Evolutionary conservation across 495 filamentous ascomycete genomes (phyloP).

Genomic region (Aspergillus biplanus): DNA sequence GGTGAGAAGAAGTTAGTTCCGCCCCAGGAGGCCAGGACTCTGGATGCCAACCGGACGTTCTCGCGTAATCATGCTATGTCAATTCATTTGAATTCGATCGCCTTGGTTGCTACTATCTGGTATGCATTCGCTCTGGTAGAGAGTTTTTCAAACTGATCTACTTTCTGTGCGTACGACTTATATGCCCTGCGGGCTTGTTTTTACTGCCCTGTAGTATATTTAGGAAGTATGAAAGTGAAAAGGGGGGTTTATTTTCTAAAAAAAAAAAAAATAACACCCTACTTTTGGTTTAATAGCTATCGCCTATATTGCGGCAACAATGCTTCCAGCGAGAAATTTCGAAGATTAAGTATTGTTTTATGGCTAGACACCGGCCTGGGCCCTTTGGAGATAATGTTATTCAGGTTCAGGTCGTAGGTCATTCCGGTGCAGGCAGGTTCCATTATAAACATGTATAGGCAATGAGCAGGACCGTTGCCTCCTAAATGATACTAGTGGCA

Average conservation of each 20-base stretch:
- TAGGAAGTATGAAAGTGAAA: too few species aligned
- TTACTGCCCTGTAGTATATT: too few species aligned
- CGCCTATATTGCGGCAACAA: background rate
- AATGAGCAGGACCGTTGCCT: too few species aligned
- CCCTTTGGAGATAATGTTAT: background rate
- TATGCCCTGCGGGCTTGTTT: background rate
- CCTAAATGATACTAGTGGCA: too few species aligned
- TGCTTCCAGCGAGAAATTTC: background rate
- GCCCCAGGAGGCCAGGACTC: background rate
- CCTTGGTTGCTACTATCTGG: constrained; percentile 51
- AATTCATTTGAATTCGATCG: constrained; percentile 59
- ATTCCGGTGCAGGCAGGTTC: background rate
- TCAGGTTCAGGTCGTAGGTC: background rate
- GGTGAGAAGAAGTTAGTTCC: background rate
- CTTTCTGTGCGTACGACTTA: background rate
- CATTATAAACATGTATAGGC: too few species aligned
- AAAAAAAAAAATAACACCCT: too few species aligned
- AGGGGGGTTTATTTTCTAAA: too few species aligned
- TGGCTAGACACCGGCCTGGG: background rate
- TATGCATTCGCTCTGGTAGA: constrained; percentile 52
- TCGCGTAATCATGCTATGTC: constrained; percentile 55
- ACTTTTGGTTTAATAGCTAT: too few species aligned
- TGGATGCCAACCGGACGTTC: constrained; percentile 46
- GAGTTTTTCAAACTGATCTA: background rate
- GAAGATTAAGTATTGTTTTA: background rate